A percentile compares a stretch with the other conserved stretches of the same genome.
These are phyloP conservation scores for Apiotrichum domesticum DNA, from an alignment of 1,284 basidiomycete species.

Conservation along the genomic window DNA sequence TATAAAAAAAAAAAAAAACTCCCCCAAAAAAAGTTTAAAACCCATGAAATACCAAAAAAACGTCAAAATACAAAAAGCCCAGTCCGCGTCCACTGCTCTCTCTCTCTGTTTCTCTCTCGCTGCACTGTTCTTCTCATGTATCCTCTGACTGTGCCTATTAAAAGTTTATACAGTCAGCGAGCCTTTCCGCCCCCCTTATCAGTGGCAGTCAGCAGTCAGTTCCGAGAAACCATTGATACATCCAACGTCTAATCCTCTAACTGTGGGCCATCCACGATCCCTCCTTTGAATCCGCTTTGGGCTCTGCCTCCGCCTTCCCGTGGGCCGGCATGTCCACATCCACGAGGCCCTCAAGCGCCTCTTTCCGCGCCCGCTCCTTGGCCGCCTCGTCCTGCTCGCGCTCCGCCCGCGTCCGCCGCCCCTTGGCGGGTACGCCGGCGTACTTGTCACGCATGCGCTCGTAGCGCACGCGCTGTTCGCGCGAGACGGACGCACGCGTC, in stretches of 20 bases:
- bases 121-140: no score
- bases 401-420: slow-evolving; percentile 34
- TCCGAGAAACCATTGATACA: no score
- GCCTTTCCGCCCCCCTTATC: no score
- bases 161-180: no score
- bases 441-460: slow-evolving; percentile 71
- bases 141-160: no score
- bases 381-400: slow-evolving; percentile 17
- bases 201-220: no score
- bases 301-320: not conserved
- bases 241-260: not conserved
- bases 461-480: slow-evolving; percentile 73
- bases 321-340: not conserved
- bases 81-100: no score
- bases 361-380: not conserved
- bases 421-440: slow-evolving; percentile 56
- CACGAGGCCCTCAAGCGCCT: not conserved
- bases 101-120: no score
- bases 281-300: not conserved
- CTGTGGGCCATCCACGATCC: not conserved
- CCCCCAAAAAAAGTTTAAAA: no score
- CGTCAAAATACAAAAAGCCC: no score
- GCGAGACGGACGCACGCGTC: slow-evolving; percentile 78
- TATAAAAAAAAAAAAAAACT: no score
- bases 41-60: no score